phyloP scores from a whole-genome alignment of 1,139 yeast genomes.

The Debaryomyces fabryi region DNA sequence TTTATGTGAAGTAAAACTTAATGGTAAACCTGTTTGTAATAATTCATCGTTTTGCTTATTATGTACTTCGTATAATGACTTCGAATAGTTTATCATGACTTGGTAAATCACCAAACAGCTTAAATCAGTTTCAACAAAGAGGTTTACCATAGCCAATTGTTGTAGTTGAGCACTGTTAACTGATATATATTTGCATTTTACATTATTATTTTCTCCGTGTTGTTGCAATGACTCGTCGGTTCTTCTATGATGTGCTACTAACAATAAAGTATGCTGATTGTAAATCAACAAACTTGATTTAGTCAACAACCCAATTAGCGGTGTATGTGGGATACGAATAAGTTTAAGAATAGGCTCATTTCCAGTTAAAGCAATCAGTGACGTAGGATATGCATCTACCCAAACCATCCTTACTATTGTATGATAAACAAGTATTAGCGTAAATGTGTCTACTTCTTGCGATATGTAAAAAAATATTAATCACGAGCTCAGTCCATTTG shows the following conservation, averaged over 20 bases:
- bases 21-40: constrained; percentile 40
- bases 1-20: constrained; percentile 29
- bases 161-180: constrained; percentile 31
- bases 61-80: constrained; percentile 36
- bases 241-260: constrained; percentile 37
- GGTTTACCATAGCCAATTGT: constrained; percentile 29
- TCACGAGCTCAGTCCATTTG: constrained; percentile 3
- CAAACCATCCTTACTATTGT: constrained; percentile 32
- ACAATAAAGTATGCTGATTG: constrained; percentile 37
- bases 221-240: constrained; percentile 31
- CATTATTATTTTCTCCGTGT: constrained; percentile 35
- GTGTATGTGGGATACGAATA: constrained; percentile 36
- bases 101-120: constrained; percentile 41
- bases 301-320: constrained; percentile 38
- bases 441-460: neutral
- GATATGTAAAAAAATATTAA: neutral
- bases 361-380: constrained; percentile 31
- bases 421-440: neutral
- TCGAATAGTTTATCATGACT: constrained; percentile 31
- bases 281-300: constrained; percentile 28
- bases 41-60: constrained; percentile 28
- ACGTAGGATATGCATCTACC: constrained; percentile 39
- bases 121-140: constrained; percentile 38
- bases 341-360: constrained; percentile 28
- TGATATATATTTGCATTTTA: constrained; percentile 32